Evolutionary conservation across 208 protist genomes (phyloP), one percentile per base, ranked within the genome.

Genomic region (Leishmania arabica): DNA sequence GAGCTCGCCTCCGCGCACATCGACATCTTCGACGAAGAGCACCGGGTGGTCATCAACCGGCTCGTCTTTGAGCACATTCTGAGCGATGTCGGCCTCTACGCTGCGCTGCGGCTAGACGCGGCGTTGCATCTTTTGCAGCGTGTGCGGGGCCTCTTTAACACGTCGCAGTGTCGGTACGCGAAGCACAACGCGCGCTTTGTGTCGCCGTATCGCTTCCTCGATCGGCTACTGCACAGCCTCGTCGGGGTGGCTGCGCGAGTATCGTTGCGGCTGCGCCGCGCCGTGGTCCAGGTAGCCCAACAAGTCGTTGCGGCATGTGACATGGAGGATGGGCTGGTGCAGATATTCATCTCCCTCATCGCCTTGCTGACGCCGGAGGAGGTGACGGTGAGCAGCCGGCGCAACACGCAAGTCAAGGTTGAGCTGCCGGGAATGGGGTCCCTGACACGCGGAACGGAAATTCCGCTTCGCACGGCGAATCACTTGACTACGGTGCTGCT

Each of bases 31-130:
- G 91, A 92, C 47, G 89, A 88, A 75, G 70, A 87, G 70, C 92
- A 95, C 72, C 80, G 82, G 54, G 84, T 96, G 68, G 85, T 95
- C 73, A 88, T 95, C n/a, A 96, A 97, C 84, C 94, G 94, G 3
- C 86, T 94, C 24, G 82, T 92, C 24, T 95, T 97, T 82, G 89
- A 94, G 77, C 86, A 92, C 70, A 81, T 96, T 17, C 84, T 97
- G 9, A 76, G 86, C 19, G 90, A 95, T 84, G 76, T 85, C 69
- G 80, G 88, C 82, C 72, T 96, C 62, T 85, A 92, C 77, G 83
- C 86, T 31, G 74, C 76, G 3, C 87, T 97, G 78, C 89, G 87
- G 56, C 34, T 83, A 1, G 83, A 89, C 9, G 76, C 84, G 19
- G 86, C 90, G 27, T 45, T 92, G 17, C 89, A 94, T 81, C 58